A percentile compares a stretch with the other conserved stretches of the same genome.
Conservation (phyloP, 2,329 filamentous ascomycete species). For the Aphanoascus verrucosus region DNA sequence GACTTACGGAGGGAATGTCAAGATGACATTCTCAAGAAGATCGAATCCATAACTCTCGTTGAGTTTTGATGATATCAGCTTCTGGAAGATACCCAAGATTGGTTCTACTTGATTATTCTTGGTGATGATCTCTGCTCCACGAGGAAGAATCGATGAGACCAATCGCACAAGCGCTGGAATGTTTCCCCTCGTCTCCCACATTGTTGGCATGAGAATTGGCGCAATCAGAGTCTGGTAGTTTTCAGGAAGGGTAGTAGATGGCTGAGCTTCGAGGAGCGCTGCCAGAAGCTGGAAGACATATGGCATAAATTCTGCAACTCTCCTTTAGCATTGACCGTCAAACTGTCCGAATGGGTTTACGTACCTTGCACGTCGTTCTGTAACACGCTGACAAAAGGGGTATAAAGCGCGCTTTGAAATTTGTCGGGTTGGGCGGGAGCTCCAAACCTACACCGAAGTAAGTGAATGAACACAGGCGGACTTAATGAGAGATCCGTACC, state of each 20-base stretch:
- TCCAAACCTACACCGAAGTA: constrained; percentile 43
- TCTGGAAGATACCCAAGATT: constrained; percentile 92
- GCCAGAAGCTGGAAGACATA: constrained; percentile 95
- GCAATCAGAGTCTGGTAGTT: constrained; percentile 70
- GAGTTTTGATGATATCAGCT: constrained; percentile 67
- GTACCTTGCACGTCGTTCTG: constrained; percentile 68
- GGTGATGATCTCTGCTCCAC: constrained; percentile 61
- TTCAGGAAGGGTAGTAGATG: constrained; percentile 62
- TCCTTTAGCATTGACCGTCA: constrained; percentile 18
- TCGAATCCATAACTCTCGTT: constrained; percentile 85
- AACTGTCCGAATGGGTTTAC: constrained; percentile 22
- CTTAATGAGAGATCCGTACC: constrained; percentile 29
- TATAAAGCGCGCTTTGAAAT: constrained; percentile 71
- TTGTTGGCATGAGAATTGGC: constrained; percentile 65
- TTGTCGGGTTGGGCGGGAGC: constrained; percentile 58
- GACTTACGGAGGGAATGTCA: constrained; percentile 59
- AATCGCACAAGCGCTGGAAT: constrained; percentile 82
- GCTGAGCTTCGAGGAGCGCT: constrained; percentile 77
- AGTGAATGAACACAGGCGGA: constrained; percentile 6
- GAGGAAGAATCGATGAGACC: constrained; percentile 70
- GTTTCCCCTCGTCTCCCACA: constrained; percentile 90
- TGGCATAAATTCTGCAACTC: constrained; percentile 67
- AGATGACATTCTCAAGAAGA: constrained; percentile 69
- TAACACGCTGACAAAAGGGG: constrained; percentile 70
- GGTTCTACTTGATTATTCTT: constrained; percentile 73